phyloP scores from a whole-genome alignment of 1,284 basidiomycete genomes.

The Pholiota adiposa region DNA sequence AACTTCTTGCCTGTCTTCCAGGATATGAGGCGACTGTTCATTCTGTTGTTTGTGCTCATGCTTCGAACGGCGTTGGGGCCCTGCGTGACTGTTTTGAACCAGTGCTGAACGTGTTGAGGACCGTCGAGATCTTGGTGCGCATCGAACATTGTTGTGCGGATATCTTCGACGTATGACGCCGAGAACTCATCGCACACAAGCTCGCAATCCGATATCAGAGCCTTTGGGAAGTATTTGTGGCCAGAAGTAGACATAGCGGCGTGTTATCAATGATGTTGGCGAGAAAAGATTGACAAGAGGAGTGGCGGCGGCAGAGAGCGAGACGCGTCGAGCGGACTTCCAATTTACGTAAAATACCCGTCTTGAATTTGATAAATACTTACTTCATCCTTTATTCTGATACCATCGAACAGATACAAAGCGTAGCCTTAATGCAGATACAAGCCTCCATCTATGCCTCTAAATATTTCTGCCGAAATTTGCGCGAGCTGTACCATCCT shows the following conservation, averaged over 20 bases:
- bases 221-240: not conserved
- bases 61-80: slow-evolving; percentile 19
- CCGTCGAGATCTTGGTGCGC: not conserved
- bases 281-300: too few relatives aligned
- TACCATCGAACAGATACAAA: too few relatives aligned
- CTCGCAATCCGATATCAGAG: slow-evolving; percentile 1
- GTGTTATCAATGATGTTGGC: too few relatives aligned
- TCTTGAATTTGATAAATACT: too few relatives aligned
- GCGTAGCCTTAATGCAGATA: too few relatives aligned
- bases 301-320: too few relatives aligned
- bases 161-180: not conserved
- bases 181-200: slow-evolving; percentile 8
- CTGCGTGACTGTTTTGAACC: slow-evolving; percentile 26
- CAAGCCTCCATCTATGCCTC: too few relatives aligned
- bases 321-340: too few relatives aligned
- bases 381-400: too few relatives aligned
- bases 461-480: too few relatives aligned
- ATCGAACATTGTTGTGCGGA: slow-evolving; percentile 1
- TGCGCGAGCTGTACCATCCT: too few relatives aligned
- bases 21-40: slow-evolving; percentile 26
- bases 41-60: slow-evolving; percentile 8
- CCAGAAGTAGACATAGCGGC: not conserved
- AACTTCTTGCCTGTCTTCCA: slow-evolving; percentile 32
- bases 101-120: slow-evolving; percentile 11
- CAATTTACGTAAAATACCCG: too few relatives aligned